Base-by-base conservation (phyloP, 371 early-diverging fungal genomes). In the Haplosporangium sp. region DNA sequence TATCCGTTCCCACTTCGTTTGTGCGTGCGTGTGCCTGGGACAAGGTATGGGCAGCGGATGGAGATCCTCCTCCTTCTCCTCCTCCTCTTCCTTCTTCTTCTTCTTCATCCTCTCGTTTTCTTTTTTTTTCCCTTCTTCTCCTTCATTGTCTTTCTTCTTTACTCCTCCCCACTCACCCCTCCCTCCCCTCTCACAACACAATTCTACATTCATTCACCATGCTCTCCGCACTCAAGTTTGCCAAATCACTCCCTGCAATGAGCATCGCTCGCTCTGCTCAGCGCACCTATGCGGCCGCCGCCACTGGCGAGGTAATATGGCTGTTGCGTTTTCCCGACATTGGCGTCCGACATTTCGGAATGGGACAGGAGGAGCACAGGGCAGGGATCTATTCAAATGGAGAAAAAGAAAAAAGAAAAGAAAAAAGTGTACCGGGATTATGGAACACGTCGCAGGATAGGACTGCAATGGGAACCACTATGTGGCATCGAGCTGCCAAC, bases 221-320 rank as follows among this genome's bases (percentile, higher is more conserved):
- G 72, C 55, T 77, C 21, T 62, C 72, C 53, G 68, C 79, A 23
- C 68, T 77, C 68, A 67, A 48, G 53, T 59, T 72, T 64, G 79
- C 68, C 51, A 71, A 55, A 57, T 59, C 79, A 5, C 67, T 77
- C 46, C 65, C 79, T 48, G 55, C 62, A 47, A 23, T 63, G 1
- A 52, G 62, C 54, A 23, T 64, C 41, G 68, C 64, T 40, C 79
- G 79, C 73, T 64, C 79, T 16, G 38, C 61, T 50, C 72, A 77
- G 62, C 72, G 79, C 55, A 64, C 68, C 54, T 77, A 67, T 59
- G 64, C 72, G 43, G 79, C 79, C 55, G 72, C 79, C 23, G 79
- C 79, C 43, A 56, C 79, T 8, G 61, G 61, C 53, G 79, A 77
- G 79, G 79, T 77, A 72, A 56, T 23, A 42, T 13, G 11, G 37